Evolutionary conservation across 768 basidiomycete species (phyloP), one percentile per base, ranked within the genome.

Genomic region (Boletus bicolor): DNA sequence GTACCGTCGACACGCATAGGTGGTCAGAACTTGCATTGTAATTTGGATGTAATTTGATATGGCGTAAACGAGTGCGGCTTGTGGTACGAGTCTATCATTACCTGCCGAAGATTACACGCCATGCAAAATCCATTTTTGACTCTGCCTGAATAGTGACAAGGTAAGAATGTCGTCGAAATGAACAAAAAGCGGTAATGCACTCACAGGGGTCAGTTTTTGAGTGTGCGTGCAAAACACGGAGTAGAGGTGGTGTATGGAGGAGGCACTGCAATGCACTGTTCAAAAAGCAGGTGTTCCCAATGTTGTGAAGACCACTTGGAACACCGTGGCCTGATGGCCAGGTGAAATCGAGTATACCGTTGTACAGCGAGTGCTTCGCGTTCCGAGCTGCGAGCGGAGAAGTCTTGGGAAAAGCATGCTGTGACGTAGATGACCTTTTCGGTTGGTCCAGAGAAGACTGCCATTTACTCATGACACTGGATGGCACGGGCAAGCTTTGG

Each of bases 261-360:
- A 98, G 80, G 64, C 93, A 93, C 75, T 99, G 97, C 47, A 98
- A 74, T 21, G 88, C 91, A 61, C 93, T 93, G 71, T 99, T 99
- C 64, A 98, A 76, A 71, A 96, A 99, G 73, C 97, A 99, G 2
- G 93, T 96, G 67, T 98, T 98, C 44, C 92, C 93, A 28, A 76
- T 86, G 72, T 98, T 98, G 66, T 82, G 78, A 44, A 98, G 75
- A 1, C 94, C 94, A 48, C 67, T 71, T 39, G 82, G 88, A 49
- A 80, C 68, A 51, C 65, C 73, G 48, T 67, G 77, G 14, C 68
- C 70, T 24, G 69, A 50, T 1, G 87, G 86, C 87, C 87, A 91
- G 41, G 83, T 67, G 44, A 78, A 72, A 60, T 89, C 86, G 48
- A 91, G 78, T 36, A 78, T 71, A 46, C 78, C 76, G 21, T 75